Evolutionary conservation across 345 rosid species (phyloP).

Genomic region (Acer negundo): DNA sequence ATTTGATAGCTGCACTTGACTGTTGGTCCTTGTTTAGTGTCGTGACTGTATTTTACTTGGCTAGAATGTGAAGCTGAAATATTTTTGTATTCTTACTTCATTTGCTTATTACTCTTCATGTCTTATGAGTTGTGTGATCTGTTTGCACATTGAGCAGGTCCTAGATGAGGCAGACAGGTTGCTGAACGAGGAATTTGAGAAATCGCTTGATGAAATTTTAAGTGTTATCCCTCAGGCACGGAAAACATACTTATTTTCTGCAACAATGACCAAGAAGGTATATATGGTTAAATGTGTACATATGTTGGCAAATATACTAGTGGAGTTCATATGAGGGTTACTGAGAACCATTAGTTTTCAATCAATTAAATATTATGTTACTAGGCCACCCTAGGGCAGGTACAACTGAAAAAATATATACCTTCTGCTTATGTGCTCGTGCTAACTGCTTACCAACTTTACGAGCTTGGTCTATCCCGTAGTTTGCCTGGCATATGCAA

Average conservation of each 20-base stretch:
- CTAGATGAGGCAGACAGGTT: conserved; percentile 96
- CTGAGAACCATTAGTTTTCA: background rate
- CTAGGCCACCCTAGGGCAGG: background rate
- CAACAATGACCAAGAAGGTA: conserved; percentile 98
- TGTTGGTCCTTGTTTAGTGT: background rate
- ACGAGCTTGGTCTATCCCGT: background rate
- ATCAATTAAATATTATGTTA: background rate
- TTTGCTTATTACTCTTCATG: background rate
- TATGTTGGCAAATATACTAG: background rate
- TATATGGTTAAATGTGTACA: background rate
- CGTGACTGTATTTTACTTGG: conserved; percentile 4
- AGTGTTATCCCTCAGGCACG: conserved; percentile 69
- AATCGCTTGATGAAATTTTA: conserved; percentile 78
- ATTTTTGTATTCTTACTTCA: background rate
- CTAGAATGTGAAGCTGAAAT: background rate
- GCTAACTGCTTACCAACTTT: background rate
- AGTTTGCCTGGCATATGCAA: background rate
- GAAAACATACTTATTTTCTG: conserved; percentile 88
- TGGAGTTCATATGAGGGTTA: background rate
- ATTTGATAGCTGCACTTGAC: background rate
- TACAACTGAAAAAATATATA: background rate
- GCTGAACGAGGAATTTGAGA: conserved; percentile 94
- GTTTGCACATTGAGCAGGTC: conserved; percentile 51
- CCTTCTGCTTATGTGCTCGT: background rate
- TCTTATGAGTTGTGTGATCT: background rate